Percentiles rank a stretch among this genome's conserved stretches.
Conservation (phyloP, 352 stramenopile genomes). For the Pythium plurisporium region DNA sequence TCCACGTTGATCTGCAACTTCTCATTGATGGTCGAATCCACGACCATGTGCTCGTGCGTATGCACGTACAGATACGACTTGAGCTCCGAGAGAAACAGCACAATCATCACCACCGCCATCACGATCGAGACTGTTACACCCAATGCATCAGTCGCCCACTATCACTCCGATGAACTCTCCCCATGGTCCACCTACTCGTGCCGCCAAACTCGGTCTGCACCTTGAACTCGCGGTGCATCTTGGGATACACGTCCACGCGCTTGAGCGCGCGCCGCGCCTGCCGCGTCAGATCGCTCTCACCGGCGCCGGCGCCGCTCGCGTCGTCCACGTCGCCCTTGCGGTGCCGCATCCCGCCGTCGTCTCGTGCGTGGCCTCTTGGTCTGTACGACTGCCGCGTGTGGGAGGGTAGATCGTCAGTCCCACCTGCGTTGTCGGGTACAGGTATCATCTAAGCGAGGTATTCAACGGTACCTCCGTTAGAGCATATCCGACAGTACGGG, state of each 20-base stretch:
- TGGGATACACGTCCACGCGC: conserved; percentile 92
- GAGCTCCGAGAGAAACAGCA: conserved; percentile 92
- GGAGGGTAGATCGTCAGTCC: conserved; percentile 11
- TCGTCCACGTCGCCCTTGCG: conserved; percentile 67
- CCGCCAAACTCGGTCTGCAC: conserved; percentile 93
- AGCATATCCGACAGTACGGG: not conserved
- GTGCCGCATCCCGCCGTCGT: too few relatives aligned
- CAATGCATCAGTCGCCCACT: not conserved
- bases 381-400: conserved; percentile 7
- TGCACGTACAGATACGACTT: conserved; percentile 70
- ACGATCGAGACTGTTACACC: conserved; percentile 68
- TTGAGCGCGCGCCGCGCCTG: conserved; percentile 63
- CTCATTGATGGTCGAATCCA: conserved; percentile 94
- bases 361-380: conserved; percentile 8
- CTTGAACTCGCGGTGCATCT: conserved; percentile 94
- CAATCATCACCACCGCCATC: conserved; percentile 80
- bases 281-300: conserved; percentile 36
- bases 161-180: too few relatives aligned
- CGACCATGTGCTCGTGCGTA: conserved; percentile 92
- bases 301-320: conserved; percentile 19
- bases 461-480: not conserved
- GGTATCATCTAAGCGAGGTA: not conserved
- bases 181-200: conserved; percentile 28
- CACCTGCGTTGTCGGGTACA: not conserved
- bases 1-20: conserved; percentile 97